phyloP scores from a whole-genome alignment of 2,329 filamentous ascomycete species.

The Atkinsonella hypoxylon region DNA sequence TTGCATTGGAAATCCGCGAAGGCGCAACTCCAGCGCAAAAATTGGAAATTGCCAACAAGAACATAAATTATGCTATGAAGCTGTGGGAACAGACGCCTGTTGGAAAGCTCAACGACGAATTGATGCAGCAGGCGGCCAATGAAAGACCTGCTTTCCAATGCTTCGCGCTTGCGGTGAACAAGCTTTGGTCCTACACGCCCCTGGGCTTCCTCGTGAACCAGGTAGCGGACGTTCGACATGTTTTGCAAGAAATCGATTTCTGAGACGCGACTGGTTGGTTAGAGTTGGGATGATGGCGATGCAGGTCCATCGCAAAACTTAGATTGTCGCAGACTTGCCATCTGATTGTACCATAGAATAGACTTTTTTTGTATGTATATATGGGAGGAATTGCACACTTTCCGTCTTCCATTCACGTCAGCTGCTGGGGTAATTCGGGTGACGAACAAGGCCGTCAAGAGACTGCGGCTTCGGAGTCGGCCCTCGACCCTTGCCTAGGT shows the following conservation, averaged over 20 bases:
- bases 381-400: too few relatives aligned
- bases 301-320: too few relatives aligned
- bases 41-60: neutral
- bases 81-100: neutral
- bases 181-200: slow-evolving; percentile 1
- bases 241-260: neutral
- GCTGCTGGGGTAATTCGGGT: too few relatives aligned
- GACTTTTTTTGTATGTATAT: too few relatives aligned
- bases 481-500: too few relatives aligned
- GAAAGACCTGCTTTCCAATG: neutral
- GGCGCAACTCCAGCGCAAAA: neutral
- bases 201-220: neutral
- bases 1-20: neutral
- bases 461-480: too few relatives aligned
- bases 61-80: neutral
- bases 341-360: too few relatives aligned
- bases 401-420: too few relatives aligned
- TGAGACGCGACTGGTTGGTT: neutral
- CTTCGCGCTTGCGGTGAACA: neutral
- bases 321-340: too few relatives aligned
- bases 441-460: too few relatives aligned
- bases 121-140: neutral
- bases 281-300: too few relatives aligned
- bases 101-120: neutral
- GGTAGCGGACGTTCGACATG: neutral